Conservation (phyloP, 2,329 filamentous ascomycete genomes). For the Pestalotiopsis fici region DNA sequence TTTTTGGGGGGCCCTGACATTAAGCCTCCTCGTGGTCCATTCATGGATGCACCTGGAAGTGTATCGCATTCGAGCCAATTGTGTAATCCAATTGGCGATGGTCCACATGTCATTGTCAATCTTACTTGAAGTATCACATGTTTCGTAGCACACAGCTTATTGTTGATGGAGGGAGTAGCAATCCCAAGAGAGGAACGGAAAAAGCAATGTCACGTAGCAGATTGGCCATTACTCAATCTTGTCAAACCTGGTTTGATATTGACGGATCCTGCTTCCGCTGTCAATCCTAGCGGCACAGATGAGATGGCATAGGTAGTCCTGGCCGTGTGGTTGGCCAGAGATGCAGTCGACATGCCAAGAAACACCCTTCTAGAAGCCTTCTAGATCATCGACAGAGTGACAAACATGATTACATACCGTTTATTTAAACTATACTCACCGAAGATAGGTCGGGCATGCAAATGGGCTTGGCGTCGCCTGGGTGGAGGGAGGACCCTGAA, state of each 20-base stretch:
- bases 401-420: background rate
- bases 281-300: background rate
- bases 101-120: background rate
- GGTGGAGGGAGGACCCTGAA: background rate
- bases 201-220: background rate
- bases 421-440: background rate
- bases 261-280: background rate
- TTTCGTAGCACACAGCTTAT: background rate
- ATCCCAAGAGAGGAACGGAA: background rate
- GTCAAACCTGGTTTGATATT: background rate
- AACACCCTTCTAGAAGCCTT: background rate
- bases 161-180: background rate
- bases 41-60: background rate
- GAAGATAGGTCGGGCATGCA: background rate
- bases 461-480: background rate
- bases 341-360: background rate
- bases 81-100: background rate
- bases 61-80: background rate
- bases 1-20: background rate
- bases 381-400: background rate
- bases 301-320: no score
- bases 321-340: background rate
- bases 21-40: background rate
- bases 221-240: background rate
- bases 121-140: background rate